phyloP scores from a whole-genome alignment of 306 rosid species.

The Malus asiatica region DNA sequence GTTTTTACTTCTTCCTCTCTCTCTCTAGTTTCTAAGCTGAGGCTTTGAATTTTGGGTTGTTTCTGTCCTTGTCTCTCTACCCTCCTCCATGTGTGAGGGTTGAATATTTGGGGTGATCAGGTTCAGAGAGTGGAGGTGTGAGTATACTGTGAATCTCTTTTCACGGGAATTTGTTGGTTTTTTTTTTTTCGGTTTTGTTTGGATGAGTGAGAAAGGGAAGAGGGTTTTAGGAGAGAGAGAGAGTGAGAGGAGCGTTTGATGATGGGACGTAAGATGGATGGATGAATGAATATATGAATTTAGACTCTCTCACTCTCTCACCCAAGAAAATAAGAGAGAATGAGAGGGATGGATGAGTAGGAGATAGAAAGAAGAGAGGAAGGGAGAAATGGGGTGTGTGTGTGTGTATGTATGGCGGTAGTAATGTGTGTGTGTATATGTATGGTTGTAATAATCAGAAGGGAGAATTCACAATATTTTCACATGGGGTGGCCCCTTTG shows the following conservation, averaged over 20 bases:
- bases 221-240: slow-evolving; percentile 9
- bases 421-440: too few species aligned
- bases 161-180: slow-evolving; percentile 29
- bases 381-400: neutral
- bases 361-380: neutral
- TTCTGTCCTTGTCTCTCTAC: neutral
- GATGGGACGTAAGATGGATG: slow-evolving; percentile 78
- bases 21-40: neutral
- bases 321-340: neutral
- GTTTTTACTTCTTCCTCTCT: neutral
- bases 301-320: slow-evolving; percentile 8
- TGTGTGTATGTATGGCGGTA: neutral
- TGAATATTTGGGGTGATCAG: neutral
- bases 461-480: slow-evolving; percentile 26
- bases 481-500: slow-evolving; percentile 55
- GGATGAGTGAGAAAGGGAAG: neutral
- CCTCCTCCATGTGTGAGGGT: slow-evolving; percentile 1
- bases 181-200: neutral
- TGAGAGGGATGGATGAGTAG: slow-evolving; percentile 28
- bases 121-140: neutral
- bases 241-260: slow-evolving; percentile 20
- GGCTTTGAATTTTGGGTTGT: neutral
- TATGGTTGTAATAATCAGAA: neutral
- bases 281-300: slow-evolving; percentile 36
- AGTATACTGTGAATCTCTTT: neutral